Evolutionary conservation across 1,284 basidiomycete species (phyloP).

Genomic region (Vanrija sp.): DNA sequence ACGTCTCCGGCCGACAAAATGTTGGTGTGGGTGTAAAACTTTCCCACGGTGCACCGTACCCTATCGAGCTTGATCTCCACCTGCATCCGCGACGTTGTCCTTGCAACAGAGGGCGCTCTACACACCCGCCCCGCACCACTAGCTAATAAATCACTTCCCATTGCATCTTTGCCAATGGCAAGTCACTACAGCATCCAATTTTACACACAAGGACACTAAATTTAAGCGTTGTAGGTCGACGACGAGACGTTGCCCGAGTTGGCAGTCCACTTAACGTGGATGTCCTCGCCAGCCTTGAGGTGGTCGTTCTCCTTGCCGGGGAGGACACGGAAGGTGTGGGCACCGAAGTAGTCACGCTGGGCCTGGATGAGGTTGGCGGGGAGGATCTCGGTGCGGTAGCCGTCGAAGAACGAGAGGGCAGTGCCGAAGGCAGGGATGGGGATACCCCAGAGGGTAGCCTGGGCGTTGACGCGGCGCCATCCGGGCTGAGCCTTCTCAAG

Average conservation of each 20-base stretch:
- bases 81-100: too few species aligned
- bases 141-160: too few species aligned
- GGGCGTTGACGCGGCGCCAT: conserved; percentile 96
- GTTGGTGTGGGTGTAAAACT: too few species aligned
- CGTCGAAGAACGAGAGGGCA: conserved; percentile 98
- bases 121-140: too few species aligned
- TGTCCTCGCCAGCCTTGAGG: conserved; percentile 76
- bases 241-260: conserved; percentile 63
- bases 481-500: conserved; percentile 93
- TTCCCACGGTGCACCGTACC: too few species aligned
- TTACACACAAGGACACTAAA: neutral
- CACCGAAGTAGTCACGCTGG: conserved; percentile 61
- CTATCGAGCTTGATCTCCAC: too few species aligned
- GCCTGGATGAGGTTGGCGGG: conserved; percentile 94
- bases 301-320: conserved; percentile 81
- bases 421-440: conserved; percentile 94
- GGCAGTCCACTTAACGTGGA: conserved; percentile 61
- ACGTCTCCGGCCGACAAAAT: too few species aligned
- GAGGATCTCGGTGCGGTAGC: conserved; percentile 80
- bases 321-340: conserved; percentile 89
- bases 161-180: too few species aligned
- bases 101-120: too few species aligned
- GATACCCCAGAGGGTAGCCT: conserved; percentile 96
- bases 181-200: neutral
- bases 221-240: conserved; percentile 83